Base-by-base conservation (phyloP, 345 rosid species). In the Triadica sebifera region DNA sequence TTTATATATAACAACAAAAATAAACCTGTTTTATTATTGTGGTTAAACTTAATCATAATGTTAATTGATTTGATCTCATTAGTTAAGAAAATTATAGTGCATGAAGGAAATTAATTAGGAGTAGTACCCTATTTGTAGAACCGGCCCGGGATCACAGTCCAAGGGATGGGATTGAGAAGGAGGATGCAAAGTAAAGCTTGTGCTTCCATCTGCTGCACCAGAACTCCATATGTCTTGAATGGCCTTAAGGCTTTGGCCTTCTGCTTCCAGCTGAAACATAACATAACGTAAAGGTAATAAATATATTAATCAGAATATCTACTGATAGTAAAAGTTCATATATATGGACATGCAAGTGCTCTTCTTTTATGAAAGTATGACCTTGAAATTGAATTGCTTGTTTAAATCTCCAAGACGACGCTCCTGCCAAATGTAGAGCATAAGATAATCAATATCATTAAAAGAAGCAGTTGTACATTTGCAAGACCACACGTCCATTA, bases 371-470 rank as follows among this genome's bases (percentile, higher is more conserved):
- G n/a, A 4, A 72, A 29, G 10, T 17, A 17, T 39, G 66, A 90
- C 98, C 96, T 90, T 91, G 50, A 79, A 77, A 86, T 83, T 88
- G 51, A 93, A 93, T 73, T 90, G 92, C 86, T 88, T 93, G 91
- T 93, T 93, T 19, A 93, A 77, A 80, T 93, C 94, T 80, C 98
- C 94, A 16, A 93, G 93, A 63, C 88, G 91, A 74, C 96, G 89
- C 78, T 93, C 98, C 98, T 93, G 88, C 74, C 60, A n/a, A 78
- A 60, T 25, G 5, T 41, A 8, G 4, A 41, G 10, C 5, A 60
- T 4, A 4, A 38, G 16, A 61, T 7, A n/a, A n/a, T n/a, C n/a
- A n/a, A n/a, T n/a, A n/a, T n/a, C n/a, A n/a, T n/a, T n/a, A n/a
- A n/a, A n/a, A n/a, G n/a, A n/a, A n/a, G n/a, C n/a, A n/a, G n/a